Base-by-base conservation (phyloP, 1,284 basidiomycete genomes). In the Pseudomicrostroma phylloplanum region DNA sequence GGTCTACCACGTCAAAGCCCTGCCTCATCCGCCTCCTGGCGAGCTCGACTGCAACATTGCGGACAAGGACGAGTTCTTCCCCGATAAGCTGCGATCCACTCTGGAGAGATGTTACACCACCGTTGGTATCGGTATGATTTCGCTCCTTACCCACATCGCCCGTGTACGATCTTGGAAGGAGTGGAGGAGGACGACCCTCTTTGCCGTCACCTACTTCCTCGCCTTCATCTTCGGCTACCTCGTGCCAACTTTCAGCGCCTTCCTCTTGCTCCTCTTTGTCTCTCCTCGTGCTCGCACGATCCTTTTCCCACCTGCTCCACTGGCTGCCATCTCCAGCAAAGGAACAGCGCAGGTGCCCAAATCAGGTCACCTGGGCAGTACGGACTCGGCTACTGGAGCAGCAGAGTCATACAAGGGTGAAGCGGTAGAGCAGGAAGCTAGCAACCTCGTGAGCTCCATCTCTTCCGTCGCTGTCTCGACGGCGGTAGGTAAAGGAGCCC, bases 91-190 rank as follows among this genome's bases (percentile, higher is more conserved):
- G 8, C 76, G 82, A 26, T 80, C 82, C 23, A 84, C 83, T 61
- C 73, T 86, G 17, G 85, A 85, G 67, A 77, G 85, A 1, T 64
- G 82, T 15, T 83, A 85, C 66, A 82, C 83, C 60, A 82, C 81
- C 2, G 78, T 84, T 41, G 82, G 83, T 8, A 78, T 84, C 17
- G 80, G 82, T 0, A 61, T 82, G 13, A 80, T 82, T 4, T 80
- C 81, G 0, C 82, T 83, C 57, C 66, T 77, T 4, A 82, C 83
- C 63, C 84, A 86, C 65, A 72, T 84, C 39, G 77, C 79, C 7
- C 77, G 84, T 8, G 66, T 86, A 6, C 81, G 83, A 40, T 82
- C 82, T 0, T 86, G 85, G 85, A 80, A 82, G 64, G 84, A 85
- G 69, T 76, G 81, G 1, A 65, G 71, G 30, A 75, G 85, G 2